Percentiles rank a stretch among this genome's conserved stretches.
These are phyloP conservation scores for Thermochaetoides dissita DNA, from an alignment of 2,329 filamentous ascomycete species.

Conservation along the genomic window DNA sequence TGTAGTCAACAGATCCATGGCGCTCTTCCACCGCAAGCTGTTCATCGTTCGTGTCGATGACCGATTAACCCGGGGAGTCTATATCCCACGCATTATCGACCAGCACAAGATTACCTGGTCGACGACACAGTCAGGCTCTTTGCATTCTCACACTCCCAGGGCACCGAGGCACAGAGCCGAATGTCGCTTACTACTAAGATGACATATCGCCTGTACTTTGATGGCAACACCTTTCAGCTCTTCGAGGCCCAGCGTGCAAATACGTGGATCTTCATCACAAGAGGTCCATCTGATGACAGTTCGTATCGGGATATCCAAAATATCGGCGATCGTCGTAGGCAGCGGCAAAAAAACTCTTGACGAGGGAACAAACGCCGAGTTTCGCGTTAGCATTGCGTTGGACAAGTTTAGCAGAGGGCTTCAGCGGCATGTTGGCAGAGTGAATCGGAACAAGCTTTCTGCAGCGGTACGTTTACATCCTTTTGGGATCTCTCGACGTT, in stretches of 20 bases:
- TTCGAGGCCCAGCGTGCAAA: constrained; percentile 22
- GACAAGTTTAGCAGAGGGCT: constrained; percentile 25
- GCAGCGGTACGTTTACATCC: constrained; percentile 21
- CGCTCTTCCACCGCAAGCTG: constrained; percentile 26
- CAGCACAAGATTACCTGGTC: constrained; percentile 21
- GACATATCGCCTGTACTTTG: constrained; percentile 24
- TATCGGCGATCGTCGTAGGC: constrained; percentile 19
- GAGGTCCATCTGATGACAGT: constrained; percentile 19
- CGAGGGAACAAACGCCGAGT: constrained; percentile 8
- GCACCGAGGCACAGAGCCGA: constrained; percentile 19
- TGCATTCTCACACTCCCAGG: constrained; percentile 25
- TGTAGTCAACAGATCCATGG: constrained; percentile 17
- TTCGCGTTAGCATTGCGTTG: constrained; percentile 21
- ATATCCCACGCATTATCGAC: constrained; percentile 23
- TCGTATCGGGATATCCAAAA: constrained; percentile 17
- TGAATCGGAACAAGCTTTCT: constrained; percentile 23
- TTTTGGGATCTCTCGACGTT: not conserved
- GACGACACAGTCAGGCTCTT: constrained; percentile 23
- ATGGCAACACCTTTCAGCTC: constrained; percentile 23
- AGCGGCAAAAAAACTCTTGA: constrained; percentile 8
- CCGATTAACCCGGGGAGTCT: constrained; percentile 25
- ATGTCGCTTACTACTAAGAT: constrained; percentile 23
- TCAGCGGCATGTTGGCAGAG: constrained; percentile 23
- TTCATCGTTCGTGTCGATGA: constrained; percentile 24
- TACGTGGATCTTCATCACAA: constrained; percentile 24